These are phyloP conservation scores for Phaeosphaeriaceae sp. DNA, from an alignment of 2,329 filamentous ascomycete genomes.

Conservation along the genomic window DNA sequence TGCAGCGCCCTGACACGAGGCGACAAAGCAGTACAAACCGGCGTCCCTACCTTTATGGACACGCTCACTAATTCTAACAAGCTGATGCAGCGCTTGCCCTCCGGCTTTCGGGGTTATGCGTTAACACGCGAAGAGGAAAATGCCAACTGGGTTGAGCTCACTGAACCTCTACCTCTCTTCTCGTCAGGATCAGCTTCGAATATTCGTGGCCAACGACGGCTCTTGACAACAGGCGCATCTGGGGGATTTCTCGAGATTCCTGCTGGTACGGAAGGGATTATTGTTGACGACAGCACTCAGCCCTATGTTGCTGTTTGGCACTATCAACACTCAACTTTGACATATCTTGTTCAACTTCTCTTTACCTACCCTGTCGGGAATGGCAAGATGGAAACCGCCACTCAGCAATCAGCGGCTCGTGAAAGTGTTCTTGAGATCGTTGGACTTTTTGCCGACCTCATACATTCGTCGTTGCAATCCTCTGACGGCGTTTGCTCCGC, in stretches of 20 bases:
- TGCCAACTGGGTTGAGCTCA: conserved; percentile 76
- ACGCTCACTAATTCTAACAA: conserved; percentile 73
- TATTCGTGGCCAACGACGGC: conserved; percentile 31
- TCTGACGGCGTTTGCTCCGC: conserved; percentile 34
- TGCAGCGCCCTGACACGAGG: conserved; percentile 68
- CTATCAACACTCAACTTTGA: conserved; percentile 77
- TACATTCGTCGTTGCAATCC: conserved; percentile 54
- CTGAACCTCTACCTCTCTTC: conserved; percentile 70
- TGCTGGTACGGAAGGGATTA: conserved; percentile 70
- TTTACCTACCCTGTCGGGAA: conserved; percentile 70
- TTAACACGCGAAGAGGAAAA: conserved; percentile 87
- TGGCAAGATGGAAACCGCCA: conserved; percentile 56
- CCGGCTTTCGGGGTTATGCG: conserved; percentile 75
- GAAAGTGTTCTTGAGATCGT: conserved; percentile 77
- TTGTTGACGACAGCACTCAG: conserved; percentile 75
- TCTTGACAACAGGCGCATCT: conserved; percentile 22
- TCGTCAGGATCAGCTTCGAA: conserved; percentile 21
- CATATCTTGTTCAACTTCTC: conserved; percentile 78
- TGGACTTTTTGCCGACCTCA: conserved; percentile 73
- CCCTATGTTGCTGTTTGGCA: conserved; percentile 78
- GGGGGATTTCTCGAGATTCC: conserved; percentile 66
- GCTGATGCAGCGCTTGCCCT: conserved; percentile 79
- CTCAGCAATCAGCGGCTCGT: conserved; percentile 56
- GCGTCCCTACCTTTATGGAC: conserved; percentile 62
- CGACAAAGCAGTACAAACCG: conserved; percentile 54